phyloP scores from a whole-genome alignment of 768 basidiomycete species.

The Nidularia sp. region DNA sequence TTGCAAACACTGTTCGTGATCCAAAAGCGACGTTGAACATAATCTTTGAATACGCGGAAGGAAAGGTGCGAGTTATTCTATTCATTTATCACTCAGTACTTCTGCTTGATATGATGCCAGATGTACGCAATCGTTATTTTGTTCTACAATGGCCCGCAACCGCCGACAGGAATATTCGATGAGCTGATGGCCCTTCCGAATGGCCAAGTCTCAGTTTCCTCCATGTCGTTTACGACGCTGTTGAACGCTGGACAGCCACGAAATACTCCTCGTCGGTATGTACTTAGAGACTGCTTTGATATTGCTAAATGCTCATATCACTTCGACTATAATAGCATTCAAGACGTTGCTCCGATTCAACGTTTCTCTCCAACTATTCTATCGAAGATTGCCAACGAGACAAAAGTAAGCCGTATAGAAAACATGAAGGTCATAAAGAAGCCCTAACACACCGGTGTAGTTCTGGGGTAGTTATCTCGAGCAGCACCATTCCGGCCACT shows the following conservation, averaged over 20 bases:
- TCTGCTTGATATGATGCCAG: too few relatives aligned
- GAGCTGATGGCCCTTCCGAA: not conserved
- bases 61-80: not conserved
- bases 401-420: not conserved
- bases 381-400: not conserved
- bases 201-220: not conserved
- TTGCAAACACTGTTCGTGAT: not conserved
- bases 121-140: not conserved
- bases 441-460: not conserved
- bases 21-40: not conserved
- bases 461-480: not conserved
- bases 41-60: not conserved
- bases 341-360: not conserved
- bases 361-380: not conserved
- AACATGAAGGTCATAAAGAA: not conserved
- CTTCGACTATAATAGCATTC: not conserved
- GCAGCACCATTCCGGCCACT: not conserved
- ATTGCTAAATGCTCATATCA: not conserved
- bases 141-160: not conserved
- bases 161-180: not conserved
- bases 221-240: not conserved
- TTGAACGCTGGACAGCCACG: not conserved
- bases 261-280: not conserved
- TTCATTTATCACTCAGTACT: too few relatives aligned
- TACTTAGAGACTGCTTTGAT: not conserved